Evolutionary conservation across 495 filamentous ascomycete species (phyloP).

Genomic region (Talaromyces adpressus): DNA sequence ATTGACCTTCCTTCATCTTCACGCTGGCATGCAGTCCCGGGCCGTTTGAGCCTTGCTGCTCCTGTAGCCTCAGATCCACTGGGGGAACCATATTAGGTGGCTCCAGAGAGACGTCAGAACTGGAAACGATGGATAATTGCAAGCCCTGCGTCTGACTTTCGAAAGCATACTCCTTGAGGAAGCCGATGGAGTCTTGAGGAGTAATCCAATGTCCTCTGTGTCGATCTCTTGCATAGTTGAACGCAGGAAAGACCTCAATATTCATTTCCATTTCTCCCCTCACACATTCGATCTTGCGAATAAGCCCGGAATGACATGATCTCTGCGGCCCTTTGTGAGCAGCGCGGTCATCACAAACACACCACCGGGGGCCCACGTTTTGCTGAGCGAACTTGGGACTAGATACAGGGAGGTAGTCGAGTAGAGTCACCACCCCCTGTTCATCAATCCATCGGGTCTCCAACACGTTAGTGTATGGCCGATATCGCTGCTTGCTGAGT

Average conservation of each 20-base stretch:
- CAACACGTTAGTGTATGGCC: conserved; percentile 62
- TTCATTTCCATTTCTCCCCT: conserved; percentile 54
- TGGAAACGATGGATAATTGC: too few relatives aligned
- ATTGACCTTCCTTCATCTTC: conserved; percentile 54
- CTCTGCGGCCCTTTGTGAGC: too few relatives aligned
- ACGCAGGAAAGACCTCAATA: conserved; percentile 63
- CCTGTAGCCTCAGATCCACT: too few relatives aligned
- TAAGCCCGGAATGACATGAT: conserved; percentile 38
- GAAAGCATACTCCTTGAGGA: too few relatives aligned
- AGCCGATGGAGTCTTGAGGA: too few relatives aligned
- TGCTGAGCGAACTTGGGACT: conserved; percentile 17
- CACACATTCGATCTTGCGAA: conserved; percentile 61
- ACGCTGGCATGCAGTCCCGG: too few relatives aligned
- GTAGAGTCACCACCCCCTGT: conserved; percentile 58
- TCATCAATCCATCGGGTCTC: conserved; percentile 66
- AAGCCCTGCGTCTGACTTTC: conserved; percentile 45
- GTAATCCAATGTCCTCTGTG: too few relatives aligned
- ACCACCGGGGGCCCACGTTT: conserved; percentile 22
- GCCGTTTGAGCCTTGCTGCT: too few relatives aligned
- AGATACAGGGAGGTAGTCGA: conserved; percentile 60
- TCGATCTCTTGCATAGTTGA: conserved; percentile 58
- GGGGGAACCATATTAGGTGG: too few relatives aligned
- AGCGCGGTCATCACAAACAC: conserved; percentile 30
- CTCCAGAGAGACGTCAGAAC: too few relatives aligned
- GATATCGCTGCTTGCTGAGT: conserved; percentile 63